Percentiles rank a stretch among this genome's conserved stretches.
Conservation (phyloP, 2,329 filamentous ascomycete genomes). For the Sphaerulina vaccinii region DNA sequence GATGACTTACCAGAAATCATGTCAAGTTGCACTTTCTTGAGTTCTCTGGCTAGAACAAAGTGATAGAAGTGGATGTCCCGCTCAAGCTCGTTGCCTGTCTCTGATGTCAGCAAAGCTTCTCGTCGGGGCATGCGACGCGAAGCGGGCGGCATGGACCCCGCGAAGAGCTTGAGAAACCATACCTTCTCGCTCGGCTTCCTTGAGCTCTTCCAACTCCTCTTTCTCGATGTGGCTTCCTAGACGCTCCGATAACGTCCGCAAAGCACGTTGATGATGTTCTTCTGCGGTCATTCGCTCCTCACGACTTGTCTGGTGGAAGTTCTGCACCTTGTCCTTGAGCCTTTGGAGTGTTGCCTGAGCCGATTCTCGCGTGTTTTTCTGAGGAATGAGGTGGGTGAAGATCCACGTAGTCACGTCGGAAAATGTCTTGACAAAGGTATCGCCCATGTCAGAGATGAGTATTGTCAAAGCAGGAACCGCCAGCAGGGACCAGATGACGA, state of each 20-base stretch:
- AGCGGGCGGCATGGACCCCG: no score
- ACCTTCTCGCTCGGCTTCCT: slow-evolving; percentile 20
- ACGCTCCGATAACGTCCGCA: slow-evolving; percentile 28
- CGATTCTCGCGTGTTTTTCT: not conserved
- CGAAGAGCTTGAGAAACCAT: not conserved
- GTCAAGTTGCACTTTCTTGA: slow-evolving; percentile 46
- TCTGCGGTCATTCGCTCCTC: slow-evolving; percentile 17
- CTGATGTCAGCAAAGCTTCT: no score
- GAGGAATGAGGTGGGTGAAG: not conserved
- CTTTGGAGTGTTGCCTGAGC: not conserved
- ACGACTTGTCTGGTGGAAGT: slow-evolving; percentile 12
- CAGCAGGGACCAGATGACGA: slow-evolving; percentile 57
- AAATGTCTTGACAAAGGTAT: slow-evolving; percentile 55
- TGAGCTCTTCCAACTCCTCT: slow-evolving; percentile 40
- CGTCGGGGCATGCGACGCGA: no score
- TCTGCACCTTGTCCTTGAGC: not conserved
- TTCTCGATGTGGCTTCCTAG: slow-evolving; percentile 40
- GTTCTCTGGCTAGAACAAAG: slow-evolving; percentile 48
- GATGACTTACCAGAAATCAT: slow-evolving; percentile 34
- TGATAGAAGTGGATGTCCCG: slow-evolving; percentile 55
- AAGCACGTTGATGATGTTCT: slow-evolving; percentile 24
- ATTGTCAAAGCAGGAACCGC: slow-evolving; percentile 57
- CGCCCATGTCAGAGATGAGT: slow-evolving; percentile 55
- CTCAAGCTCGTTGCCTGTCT: slow-evolving; percentile 45
- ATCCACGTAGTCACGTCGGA: slow-evolving; percentile 57